These are phyloP conservation scores for Candida orba DNA, from an alignment of 805 yeast species.

Conservation along the genomic window DNA sequence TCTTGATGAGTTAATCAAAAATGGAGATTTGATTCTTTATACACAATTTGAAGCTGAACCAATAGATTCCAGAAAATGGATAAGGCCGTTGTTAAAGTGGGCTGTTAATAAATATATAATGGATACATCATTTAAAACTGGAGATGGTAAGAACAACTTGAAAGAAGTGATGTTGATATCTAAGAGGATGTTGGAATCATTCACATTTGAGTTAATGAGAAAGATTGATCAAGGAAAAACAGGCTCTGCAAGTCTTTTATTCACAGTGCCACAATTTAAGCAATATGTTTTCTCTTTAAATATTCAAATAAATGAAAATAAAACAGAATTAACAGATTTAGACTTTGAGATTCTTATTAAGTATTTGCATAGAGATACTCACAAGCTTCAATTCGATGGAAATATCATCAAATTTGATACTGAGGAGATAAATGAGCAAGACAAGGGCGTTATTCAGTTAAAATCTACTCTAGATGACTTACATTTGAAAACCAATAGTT, in stretches of 20 bases:
- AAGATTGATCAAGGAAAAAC: not conserved
- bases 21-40: slow-evolving; percentile 24
- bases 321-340: slow-evolving; percentile 8
- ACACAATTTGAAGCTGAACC: slow-evolving; percentile 19
- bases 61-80: slow-evolving; percentile 18
- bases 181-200: slow-evolving; percentile 13
- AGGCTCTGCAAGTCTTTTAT: slow-evolving; percentile 7
- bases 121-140: slow-evolving; percentile 18
- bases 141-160: slow-evolving; percentile 12
- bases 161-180: slow-evolving; percentile 17
- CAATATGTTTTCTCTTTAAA: slow-evolving; percentile 3
- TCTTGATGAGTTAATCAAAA: slow-evolving; percentile 25
- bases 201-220: slow-evolving; percentile 5
- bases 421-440: slow-evolving; percentile 26
- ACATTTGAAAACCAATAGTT: slow-evolving; percentile 19
- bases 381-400: slow-evolving; percentile 11
- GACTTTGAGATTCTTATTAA: slow-evolving; percentile 18
- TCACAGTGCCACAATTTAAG: slow-evolving; percentile 10
- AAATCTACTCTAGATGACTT: slow-evolving; percentile 20
- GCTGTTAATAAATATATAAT: slow-evolving; percentile 17
- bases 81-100: slow-evolving; percentile 19
- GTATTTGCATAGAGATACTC: slow-evolving; percentile 17
- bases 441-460: slow-evolving; percentile 27
- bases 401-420: slow-evolving; percentile 17
- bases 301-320: slow-evolving; percentile 2